Evolutionary conservation across 768 basidiomycete species (phyloP), one percentile per base, ranked within the genome.

Genomic region (Auricularia sp.): DNA sequence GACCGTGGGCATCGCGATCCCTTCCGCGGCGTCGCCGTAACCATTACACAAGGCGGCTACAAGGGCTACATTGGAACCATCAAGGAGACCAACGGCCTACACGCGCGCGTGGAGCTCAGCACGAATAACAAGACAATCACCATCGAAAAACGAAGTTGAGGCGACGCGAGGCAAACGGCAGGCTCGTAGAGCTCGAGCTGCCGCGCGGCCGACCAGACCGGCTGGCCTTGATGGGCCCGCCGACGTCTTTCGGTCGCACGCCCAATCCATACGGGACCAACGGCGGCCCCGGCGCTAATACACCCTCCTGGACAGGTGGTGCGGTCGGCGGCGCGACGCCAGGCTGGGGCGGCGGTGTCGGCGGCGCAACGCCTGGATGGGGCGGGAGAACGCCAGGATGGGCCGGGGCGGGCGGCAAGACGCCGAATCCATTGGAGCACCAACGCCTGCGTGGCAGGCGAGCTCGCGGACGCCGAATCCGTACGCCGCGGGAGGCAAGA

Each of bases 51-150:
- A 73, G 97, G 97, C 3, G 82, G 90, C 3, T 85, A 89, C 72
- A 99, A 99, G 75, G 92, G 94, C 14, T 89, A 95, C 70, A 81
- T 88, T 56, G 97, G 97, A 6, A 85, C 87, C 3, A 90, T 98
- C 79, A 98, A 95, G 76, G 97, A 98, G 72, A 91, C 94, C 35
- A 96, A 94, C 65, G 96, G 94, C 3, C 80, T 82, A 45, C 79
- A 86, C 65, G 92, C 89, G 1, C 84, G 97, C 51, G 94, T 99
- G 14, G 97, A 98, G 75, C 78, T 99, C n/a, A 79, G 83, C 66
- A 87, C 93, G 14, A 89, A 88, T 45, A 95, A 94, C 75, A 94
- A 92, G 75, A 80, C 94, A 24, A 86, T 99, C 65, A 88, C 87
- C 45, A 86, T 98, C 65, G 89, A 90, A 61, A 94, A 71, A 81